Evolutionary conservation across 352 stramenopile species (phyloP).

Genomic region (Plasmopara muralis): DNA sequence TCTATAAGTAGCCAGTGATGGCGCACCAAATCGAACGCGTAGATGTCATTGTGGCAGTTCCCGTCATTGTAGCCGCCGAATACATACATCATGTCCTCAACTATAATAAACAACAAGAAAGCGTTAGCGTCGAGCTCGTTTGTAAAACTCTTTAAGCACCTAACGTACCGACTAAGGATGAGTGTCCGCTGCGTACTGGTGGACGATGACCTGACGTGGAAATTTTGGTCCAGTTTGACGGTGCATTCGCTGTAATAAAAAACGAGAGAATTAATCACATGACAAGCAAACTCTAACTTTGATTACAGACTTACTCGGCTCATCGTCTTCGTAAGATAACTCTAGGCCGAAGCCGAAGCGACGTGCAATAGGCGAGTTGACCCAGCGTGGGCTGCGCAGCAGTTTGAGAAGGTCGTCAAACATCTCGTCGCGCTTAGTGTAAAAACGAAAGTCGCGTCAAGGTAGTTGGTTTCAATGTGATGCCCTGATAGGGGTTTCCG

Average conservation of each 20-base stretch:
- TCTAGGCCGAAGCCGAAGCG: conserved; percentile 64
- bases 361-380: conserved; percentile 63
- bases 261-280: not conserved
- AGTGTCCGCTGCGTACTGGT: conserved; percentile 71
- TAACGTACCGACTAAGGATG: conserved; percentile 61
- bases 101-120: conserved; percentile 18
- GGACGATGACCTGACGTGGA: conserved; percentile 58
- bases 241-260: conserved; percentile 27
- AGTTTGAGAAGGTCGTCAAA: conserved; percentile 75
- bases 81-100: conserved; percentile 74
- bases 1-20: conserved; percentile 77
- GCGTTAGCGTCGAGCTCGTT: conserved; percentile 1
- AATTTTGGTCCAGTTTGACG: conserved; percentile 73
- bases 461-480: conserved; percentile 20
- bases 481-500: conserved; percentile 11
- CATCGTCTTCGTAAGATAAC: conserved; percentile 53
- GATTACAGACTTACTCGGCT: conserved; percentile 27
- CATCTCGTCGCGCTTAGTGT: conserved; percentile 22
- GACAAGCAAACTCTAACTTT: not conserved
- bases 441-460: conserved; percentile 2
- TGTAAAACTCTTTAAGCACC: not conserved
- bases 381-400: conserved; percentile 74
- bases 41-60: conserved; percentile 82
- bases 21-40: conserved; percentile 70
- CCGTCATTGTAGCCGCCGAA: conserved; percentile 84